These are phyloP conservation scores for Stentor coeruleus DNA, from an alignment of 73 alveolate genomes.

Conservation along the genomic window DNA sequence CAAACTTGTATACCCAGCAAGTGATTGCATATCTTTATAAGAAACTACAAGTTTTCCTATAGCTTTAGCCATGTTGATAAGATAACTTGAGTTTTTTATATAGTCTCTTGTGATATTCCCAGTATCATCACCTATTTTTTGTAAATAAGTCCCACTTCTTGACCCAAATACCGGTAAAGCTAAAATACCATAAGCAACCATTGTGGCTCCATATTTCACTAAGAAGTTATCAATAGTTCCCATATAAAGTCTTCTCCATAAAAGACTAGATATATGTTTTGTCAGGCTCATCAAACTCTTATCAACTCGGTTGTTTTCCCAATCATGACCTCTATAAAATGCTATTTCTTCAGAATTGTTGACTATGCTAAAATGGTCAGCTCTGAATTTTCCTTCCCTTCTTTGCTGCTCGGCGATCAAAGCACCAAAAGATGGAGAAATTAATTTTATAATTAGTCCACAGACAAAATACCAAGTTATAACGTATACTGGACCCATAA, in stretches of 20 bases:
- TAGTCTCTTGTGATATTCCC: slow-evolving; percentile 43
- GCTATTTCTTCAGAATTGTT: slow-evolving; percentile 87
- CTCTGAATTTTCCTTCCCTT: slow-evolving; percentile 85
- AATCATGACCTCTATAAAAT: slow-evolving; percentile 70
- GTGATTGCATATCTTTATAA: slow-evolving; percentile 78
- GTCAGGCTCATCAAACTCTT: slow-evolving; percentile 15
- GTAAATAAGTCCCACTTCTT: slow-evolving; percentile 51
- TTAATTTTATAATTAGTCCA: slow-evolving; percentile 50
- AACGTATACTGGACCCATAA: slow-evolving; percentile 76
- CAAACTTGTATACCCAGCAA: slow-evolving; percentile 89
- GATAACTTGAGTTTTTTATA: slow-evolving; percentile 79
- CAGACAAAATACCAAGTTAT: slow-evolving; percentile 77
- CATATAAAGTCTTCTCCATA: slow-evolving; percentile 62
- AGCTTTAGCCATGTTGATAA: slow-evolving; percentile 90
- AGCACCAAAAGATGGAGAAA: slow-evolving; percentile 87
- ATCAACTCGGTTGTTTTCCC: slow-evolving; percentile 71
- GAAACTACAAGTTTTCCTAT: slow-evolving; percentile 87
- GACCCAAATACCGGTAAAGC: slow-evolving; percentile 94
- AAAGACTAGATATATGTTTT: neutral
- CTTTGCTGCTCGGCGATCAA: slow-evolving; percentile 75
- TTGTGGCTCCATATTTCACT: slow-evolving; percentile 88
- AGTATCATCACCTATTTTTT: slow-evolving; percentile 21
- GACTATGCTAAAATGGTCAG: slow-evolving; percentile 68
- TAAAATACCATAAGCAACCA: slow-evolving; percentile 83
- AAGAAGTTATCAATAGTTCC: slow-evolving; percentile 85